These are phyloP conservation scores for Nicotiana tabacum DNA, from an alignment of 257 asterid species.

Conservation along the genomic window DNA sequence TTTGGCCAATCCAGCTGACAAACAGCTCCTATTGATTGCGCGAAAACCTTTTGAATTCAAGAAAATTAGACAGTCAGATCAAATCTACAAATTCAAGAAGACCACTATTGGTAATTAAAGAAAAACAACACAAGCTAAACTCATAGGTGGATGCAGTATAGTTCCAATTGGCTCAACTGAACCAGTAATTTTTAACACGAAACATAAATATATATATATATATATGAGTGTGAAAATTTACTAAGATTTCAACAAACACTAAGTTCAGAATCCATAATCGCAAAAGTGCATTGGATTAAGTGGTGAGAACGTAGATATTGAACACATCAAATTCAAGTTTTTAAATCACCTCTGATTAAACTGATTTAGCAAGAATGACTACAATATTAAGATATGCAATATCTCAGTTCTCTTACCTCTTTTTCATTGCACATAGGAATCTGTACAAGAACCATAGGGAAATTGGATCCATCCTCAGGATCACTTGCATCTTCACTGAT, in stretches of 20 bases:
- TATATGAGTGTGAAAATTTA: too few relatives aligned
- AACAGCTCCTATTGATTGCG: conserved; percentile 76
- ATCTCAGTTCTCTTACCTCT: conserved; percentile 47
- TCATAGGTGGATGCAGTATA: neutral
- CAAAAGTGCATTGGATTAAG: neutral
- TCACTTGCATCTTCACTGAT: conserved; percentile 37
- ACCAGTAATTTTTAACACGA: neutral
- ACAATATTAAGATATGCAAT: neutral
- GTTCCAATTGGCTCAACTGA: neutral
- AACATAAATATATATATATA: too few relatives aligned
- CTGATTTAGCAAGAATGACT: neutral
- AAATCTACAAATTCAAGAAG: neutral
- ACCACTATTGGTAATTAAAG: neutral
- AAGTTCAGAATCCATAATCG: neutral
- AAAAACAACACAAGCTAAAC: neutral
- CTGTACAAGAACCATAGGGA: conserved; percentile 90
- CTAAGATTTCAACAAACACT: neutral
- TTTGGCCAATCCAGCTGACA: conserved; percentile 94
- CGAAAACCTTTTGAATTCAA: conserved; percentile 52
- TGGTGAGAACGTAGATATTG: neutral
- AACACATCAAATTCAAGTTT: neutral
- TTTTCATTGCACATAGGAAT: conserved; percentile 94
- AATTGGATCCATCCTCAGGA: conserved; percentile 51
- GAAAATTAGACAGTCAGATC: neutral
- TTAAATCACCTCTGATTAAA: neutral